Evolutionary conservation across 2,329 filamentous ascomycete genomes (phyloP).

Genomic region (Paraphaeosphaeria sporulosa): DNA sequence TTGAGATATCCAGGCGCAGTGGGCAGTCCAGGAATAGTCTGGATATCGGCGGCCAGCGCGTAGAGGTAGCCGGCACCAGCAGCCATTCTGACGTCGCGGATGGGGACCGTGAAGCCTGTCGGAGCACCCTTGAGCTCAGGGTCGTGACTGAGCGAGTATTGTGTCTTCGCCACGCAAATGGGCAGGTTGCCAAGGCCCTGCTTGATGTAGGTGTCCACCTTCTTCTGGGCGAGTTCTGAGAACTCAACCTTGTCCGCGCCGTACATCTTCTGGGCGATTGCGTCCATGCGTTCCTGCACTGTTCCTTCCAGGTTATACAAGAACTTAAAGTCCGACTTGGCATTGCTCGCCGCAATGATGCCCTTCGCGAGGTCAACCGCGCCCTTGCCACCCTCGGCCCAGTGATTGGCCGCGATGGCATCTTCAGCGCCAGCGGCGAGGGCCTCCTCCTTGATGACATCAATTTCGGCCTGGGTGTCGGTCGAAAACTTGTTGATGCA

Average conservation of each 20-base stretch:
- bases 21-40: constrained; percentile 95
- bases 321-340: constrained; percentile 79
- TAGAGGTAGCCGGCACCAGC: constrained; percentile 85
- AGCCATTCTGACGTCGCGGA: constrained; percentile 91
- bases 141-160: constrained; percentile 95
- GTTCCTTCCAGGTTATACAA: constrained; percentile 80
- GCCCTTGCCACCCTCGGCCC: constrained; percentile 91
- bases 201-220: constrained; percentile 91
- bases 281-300: constrained; percentile 88
- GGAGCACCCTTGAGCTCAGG: constrained; percentile 93
- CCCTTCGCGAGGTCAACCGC: constrained; percentile 88
- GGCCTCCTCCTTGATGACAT: constrained; percentile 87
- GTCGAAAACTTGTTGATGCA: constrained; percentile 97
- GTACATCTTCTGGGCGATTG: constrained; percentile 93
- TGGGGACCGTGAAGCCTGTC: constrained; percentile 91
- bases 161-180: constrained; percentile 97
- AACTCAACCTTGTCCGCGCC: constrained; percentile 90
- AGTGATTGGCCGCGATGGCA: constrained; percentile 93
- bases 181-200: constrained; percentile 93
- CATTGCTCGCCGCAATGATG: constrained; percentile 82
- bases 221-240: constrained; percentile 91
- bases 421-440: constrained; percentile 92
- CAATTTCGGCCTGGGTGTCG: constrained; percentile 90
- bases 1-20: constrained; percentile 96
- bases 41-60: constrained; percentile 94